Conservation (phyloP, 306 rosid genomes). For the Dryas drummondii region DNA sequence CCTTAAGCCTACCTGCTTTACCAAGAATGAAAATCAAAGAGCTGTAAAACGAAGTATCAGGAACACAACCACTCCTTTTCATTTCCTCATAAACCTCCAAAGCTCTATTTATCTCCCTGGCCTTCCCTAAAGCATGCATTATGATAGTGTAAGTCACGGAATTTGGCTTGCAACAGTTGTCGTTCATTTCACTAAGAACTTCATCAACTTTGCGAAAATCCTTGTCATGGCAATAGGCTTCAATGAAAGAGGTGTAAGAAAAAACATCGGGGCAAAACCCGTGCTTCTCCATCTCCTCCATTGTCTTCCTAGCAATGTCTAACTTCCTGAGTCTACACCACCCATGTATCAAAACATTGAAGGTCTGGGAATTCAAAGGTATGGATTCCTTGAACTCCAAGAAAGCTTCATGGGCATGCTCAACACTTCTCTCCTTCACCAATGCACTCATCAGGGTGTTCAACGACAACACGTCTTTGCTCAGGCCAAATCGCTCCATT, state of each 20-base stretch:
- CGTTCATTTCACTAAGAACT: constrained; percentile 74
- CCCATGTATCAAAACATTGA: constrained; percentile 77
- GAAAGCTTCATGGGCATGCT: constrained; percentile 55
- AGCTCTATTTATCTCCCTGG: constrained; percentile 27
- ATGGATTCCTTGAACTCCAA: constrained; percentile 52
- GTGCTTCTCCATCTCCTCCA: constrained; percentile 66
- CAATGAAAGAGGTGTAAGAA: constrained; percentile 59
- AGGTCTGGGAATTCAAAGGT: constrained; percentile 38
- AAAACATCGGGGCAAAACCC: constrained; percentile 57
- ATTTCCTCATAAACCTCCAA: constrained; percentile 26
- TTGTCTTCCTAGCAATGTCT: constrained; percentile 51
- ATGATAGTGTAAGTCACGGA: constrained; percentile 28
- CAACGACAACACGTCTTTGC: constrained; percentile 48
- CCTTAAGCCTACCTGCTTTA: constrained; percentile 30
- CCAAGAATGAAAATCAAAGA: constrained; percentile 26
- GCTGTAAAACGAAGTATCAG: constrained; percentile 27
- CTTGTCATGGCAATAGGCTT: constrained; percentile 58
- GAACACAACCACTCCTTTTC: constrained; percentile 19
- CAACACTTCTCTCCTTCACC: constrained; percentile 62
- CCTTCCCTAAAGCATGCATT: constrained; percentile 36
- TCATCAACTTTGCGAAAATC: constrained; percentile 70
- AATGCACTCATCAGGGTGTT: constrained; percentile 63
- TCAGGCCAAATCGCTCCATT: constrained; percentile 44
- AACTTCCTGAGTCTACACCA: constrained; percentile 65
- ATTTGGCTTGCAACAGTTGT: constrained; percentile 77